Evolutionary conservation across 345 rosid species (phyloP), one percentile per base, ranked within the genome.

Genomic region (Corchorus capsularis): DNA sequence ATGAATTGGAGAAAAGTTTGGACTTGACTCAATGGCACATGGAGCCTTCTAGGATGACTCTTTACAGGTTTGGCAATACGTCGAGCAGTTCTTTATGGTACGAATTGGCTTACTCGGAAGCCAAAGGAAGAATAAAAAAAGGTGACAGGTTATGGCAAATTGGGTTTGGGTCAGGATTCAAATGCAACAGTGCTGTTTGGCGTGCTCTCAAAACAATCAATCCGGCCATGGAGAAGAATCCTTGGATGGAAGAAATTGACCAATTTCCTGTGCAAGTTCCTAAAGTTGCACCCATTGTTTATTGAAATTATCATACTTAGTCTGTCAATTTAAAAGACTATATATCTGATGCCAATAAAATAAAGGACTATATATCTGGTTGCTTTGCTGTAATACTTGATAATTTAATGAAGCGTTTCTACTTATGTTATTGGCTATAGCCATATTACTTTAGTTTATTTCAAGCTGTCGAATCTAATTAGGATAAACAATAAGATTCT

Each of bases 41-140:
- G 78, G 78, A 75, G 49, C 62, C 78, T 12, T 50, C 71, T 17
- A 75, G 78, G 49, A 75, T 75, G 78, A 75, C 78, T 6, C 78
- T 75, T 5, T 52, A 75, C 49, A 75, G 78, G 62, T 75, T 75
- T 34, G 78, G 78, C 1, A 75, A 75, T 49, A 75, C 78, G 3
- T 75, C 78, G 17, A 75, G 78, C 47, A 75, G 78, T 37, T 75
- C 78, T 14, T 19, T 75, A 19, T 75, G 78, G 78, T 75, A 75
- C 12, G 78, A 75, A 66, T 15, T 75, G 15, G 78, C 78, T 4
- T 75, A 75, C 63, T 64, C 63, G 0, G 78, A 75, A 61, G 78
- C 78, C 15, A 75, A 75, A 41, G 78, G 78, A 9, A 49, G 62
- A 57, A 64, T 75, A 8, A 39, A 15, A 20, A 75, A 54, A 59